phyloP scores from a whole-genome alignment of 2,329 filamentous ascomycete genomes.

The Periconia digitata region DNA sequence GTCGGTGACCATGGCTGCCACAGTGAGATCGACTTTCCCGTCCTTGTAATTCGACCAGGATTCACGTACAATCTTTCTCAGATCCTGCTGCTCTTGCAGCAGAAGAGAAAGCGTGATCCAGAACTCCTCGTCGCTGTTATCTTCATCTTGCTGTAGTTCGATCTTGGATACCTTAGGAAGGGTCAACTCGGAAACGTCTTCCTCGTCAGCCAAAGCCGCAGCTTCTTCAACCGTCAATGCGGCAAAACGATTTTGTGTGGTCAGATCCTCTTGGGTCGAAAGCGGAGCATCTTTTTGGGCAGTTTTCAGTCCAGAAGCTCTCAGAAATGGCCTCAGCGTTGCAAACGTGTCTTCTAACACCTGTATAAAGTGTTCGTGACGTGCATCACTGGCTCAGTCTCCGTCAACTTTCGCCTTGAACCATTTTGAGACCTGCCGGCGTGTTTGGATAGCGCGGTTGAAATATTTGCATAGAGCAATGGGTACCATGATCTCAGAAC shows the following conservation, averaged over 20 bases:
- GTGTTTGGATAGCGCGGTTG: constrained; percentile 8
- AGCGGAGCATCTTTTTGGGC: neutral
- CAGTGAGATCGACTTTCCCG: constrained; percentile 7
- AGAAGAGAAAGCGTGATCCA: constrained; percentile 2
- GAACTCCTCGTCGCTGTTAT: constrained; percentile 6
- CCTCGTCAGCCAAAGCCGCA: neutral
- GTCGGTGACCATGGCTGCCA: constrained; percentile 8
- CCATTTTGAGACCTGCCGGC: constrained; percentile 4
- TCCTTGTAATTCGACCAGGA: constrained; percentile 7
- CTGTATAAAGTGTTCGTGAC: constrained; percentile 4
- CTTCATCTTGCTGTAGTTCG: constrained; percentile 1
- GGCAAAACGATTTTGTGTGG: constrained; percentile 4
- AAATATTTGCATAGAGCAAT: neutral
- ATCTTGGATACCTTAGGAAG: neutral
- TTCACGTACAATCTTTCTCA: neutral
- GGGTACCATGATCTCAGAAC: constrained; percentile 2
- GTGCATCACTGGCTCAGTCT: constrained; percentile 1
- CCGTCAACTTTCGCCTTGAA: neutral
- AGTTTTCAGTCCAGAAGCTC: neutral
- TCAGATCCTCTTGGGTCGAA: neutral
- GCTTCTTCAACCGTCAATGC: constrained; percentile 3
- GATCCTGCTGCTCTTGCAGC: constrained; percentile 1
- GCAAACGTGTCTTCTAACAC: constrained; percentile 5
- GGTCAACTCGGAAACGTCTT: neutral
- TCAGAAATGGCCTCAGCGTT: neutral